Evolutionary conservation across 2,329 filamentous ascomycete species (phyloP), one percentile per base, ranked within the genome.

Genomic region (Phialophora chinensis): DNA sequence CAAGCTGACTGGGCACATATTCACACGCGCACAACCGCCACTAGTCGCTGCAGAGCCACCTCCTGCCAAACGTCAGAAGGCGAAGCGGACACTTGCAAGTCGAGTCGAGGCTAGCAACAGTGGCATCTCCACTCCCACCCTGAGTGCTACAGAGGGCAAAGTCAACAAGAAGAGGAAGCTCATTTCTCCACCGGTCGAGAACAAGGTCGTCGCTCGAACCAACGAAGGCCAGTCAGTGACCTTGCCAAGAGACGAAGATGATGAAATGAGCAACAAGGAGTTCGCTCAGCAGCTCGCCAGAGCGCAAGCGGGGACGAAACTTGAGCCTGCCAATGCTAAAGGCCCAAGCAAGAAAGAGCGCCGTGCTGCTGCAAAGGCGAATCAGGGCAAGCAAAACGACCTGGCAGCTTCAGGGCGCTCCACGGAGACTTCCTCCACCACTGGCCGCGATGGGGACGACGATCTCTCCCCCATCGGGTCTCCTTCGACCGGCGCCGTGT

Each of bases 261-360:
- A 90, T 66, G 86, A 86, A 53, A 82, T 88, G 63, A 88, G 89
- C 75, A 90, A 90, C 76, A 86, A 85, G 73, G 90, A 93, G 71
- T 94, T 95, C 77, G 92, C 92, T 35, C 86, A 86, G 73, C 89
- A 91, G 76, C 84, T 95, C 72, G 82, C 87, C 65, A 89, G 86
- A 73, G 85, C 89, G 59, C 90, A 92, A 80, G 84, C 90, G 71
- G 91, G 91, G 66, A 86, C 85, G 69, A 86, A 86, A 1, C 74
- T 85, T 87, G 72, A 81, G 78, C 67, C 70, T 27, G 35, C 66
- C 20, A 67, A 74, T 76, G 31, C 74, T 73, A 69, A 72, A 68
- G 65, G 71, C 66, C 42, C 72, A 65, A 61, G 66, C 64, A 73
- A 71, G 68, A 73, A 71, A 60, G 68, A 64, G 77, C 79, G 73